Percentiles rank a stretch among this genome's conserved stretches.
phyloP scores from a whole-genome alignment of 805 yeast species.

The Metschnikowia baotianmanensis region DNA sequence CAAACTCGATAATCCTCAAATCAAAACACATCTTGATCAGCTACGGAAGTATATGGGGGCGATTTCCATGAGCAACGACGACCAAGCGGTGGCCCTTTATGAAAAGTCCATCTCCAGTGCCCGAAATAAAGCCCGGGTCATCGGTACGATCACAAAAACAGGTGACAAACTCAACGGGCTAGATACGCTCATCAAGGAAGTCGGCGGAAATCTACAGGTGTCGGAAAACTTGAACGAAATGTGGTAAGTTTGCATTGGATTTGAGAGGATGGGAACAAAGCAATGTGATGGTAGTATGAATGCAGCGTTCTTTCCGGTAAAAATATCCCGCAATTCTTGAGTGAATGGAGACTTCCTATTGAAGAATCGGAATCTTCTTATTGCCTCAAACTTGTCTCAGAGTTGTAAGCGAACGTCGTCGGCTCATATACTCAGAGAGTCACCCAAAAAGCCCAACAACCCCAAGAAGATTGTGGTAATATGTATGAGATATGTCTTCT shows the following conservation, averaged over 20 bases:
- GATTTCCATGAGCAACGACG: slow-evolving; percentile 41
- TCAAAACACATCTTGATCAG: slow-evolving; percentile 25
- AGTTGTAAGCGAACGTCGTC: too few relatives aligned
- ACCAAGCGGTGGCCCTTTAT: slow-evolving; percentile 51
- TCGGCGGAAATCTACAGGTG: slow-evolving; percentile 38
- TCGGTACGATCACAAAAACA: slow-evolving; percentile 38
- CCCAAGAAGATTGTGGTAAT: too few relatives aligned
- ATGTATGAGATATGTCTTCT: too few relatives aligned
- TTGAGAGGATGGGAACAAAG: too few relatives aligned
- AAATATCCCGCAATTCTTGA: too few relatives aligned
- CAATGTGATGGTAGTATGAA: too few relatives aligned
- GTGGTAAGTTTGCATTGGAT: slow-evolving; percentile 38
- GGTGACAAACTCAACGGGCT: slow-evolving; percentile 25
- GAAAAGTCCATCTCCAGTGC: slow-evolving; percentile 54
- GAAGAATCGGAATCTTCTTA: too few relatives aligned
- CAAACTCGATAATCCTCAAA: neutral
- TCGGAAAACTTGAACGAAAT: slow-evolving; percentile 40
- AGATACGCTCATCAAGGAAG: slow-evolving; percentile 33
- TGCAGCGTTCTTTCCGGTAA: too few relatives aligned
- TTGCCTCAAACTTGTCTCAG: too few relatives aligned
- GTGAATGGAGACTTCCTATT: too few relatives aligned
- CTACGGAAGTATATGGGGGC: slow-evolving; percentile 24
- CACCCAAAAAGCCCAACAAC: too few relatives aligned
- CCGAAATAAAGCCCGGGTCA: slow-evolving; percentile 58
- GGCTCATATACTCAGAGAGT: too few relatives aligned